Percentiles rank a stretch among this genome's conserved stretches.
phyloP scores from a whole-genome alignment of 2,329 filamentous ascomycete genomes.

The Penicillium thymicola region DNA sequence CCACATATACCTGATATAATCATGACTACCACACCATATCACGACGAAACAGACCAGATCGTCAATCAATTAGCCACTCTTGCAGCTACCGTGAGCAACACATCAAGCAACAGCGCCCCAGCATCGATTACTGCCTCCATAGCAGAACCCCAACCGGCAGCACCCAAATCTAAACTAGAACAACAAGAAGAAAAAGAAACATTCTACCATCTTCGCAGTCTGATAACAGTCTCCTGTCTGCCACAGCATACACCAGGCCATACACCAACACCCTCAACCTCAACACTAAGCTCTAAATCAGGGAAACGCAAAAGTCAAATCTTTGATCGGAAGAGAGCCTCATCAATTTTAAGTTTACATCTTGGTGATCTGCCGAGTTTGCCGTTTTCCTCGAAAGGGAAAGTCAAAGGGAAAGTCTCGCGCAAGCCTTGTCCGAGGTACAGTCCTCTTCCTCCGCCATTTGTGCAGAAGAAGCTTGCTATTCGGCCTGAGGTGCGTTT shows the following conservation, averaged over 20 bases:
- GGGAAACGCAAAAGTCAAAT: background rate
- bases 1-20: background rate
- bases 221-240: conserved; percentile 19
- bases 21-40: background rate
- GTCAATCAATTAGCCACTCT: conserved; percentile 14
- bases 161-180: background rate
- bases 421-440: conserved; percentile 16
- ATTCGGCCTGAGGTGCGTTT: conserved; percentile 21
- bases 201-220: conserved; percentile 20
- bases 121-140: background rate
- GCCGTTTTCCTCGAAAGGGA: conserved; percentile 4
- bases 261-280: background rate
- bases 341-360: conserved; percentile 18
- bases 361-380: conserved; percentile 14
- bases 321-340: conserved; percentile 16
- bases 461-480: conserved; percentile 9
- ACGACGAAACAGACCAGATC: conserved; percentile 11
- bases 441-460: conserved; percentile 18
- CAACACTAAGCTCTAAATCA: background rate
- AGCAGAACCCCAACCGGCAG: background rate
- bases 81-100: conserved; percentile 9
- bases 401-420: conserved; percentile 5
- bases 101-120: background rate
- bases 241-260: conserved; percentile 4
- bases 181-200: conserved; percentile 18